Evolutionary conservation across 169 alveolate species (phyloP).

Genomic region (Cytauxzoon felis): DNA sequence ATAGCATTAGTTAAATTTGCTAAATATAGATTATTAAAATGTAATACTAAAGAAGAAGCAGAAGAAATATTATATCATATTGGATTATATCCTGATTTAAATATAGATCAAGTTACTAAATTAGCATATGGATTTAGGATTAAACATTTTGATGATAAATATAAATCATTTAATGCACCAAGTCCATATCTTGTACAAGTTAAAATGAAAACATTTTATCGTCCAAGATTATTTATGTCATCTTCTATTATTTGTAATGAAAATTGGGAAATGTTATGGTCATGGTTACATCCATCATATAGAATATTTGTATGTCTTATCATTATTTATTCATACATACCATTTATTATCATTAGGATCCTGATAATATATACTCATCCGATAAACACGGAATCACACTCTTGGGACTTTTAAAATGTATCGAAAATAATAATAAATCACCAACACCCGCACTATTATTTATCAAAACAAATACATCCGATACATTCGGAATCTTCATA

Average conservation of each 20-base stretch:
- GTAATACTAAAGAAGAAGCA: conserved; percentile 61
- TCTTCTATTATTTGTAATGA: conserved; percentile 57
- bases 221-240: conserved; percentile 63
- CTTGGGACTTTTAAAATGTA: conserved; percentile 36
- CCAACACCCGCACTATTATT: conserved; percentile 39
- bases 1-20: conserved; percentile 63
- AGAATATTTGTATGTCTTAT: conserved; percentile 36
- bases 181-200: conserved; percentile 71
- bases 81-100: conserved; percentile 58
- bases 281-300: conserved; percentile 41
- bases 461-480: conserved; percentile 32
- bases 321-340: neutral
- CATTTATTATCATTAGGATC: conserved; percentile 19
- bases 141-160: conserved; percentile 58
- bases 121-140: conserved; percentile 67
- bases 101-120: conserved; percentile 66
- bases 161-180: conserved; percentile 19
- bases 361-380: conserved; percentile 40
- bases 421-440: conserved; percentile 2
- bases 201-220: conserved; percentile 65
- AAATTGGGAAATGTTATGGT: conserved; percentile 73
- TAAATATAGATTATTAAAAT: conserved; percentile 53
- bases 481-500: conserved; percentile 48
- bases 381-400: conserved; percentile 42
- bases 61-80: conserved; percentile 67